phyloP scores from a whole-genome alignment of 306 rosid genomes.

The Abrus precatorius region DNA sequence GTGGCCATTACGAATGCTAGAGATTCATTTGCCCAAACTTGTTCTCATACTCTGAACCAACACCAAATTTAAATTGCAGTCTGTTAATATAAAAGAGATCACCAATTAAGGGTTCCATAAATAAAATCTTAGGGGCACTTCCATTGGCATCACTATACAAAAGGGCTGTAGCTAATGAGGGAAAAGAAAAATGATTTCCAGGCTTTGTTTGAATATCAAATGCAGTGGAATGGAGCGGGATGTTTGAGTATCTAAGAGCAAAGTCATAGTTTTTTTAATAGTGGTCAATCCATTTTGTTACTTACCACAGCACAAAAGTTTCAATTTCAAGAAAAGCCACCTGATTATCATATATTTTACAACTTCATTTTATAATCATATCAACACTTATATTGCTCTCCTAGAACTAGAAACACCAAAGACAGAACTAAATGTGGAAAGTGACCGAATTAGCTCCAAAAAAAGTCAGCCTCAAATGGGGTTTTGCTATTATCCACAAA shows the following conservation, averaged over 20 bases:
- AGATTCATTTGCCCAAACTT: slow-evolving; percentile 28
- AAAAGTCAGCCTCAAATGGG: not conserved
- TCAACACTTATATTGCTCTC: slow-evolving; percentile 14
- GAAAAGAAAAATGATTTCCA: not conserved
- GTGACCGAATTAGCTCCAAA: slow-evolving; percentile 4
- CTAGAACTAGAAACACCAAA: slow-evolving; percentile 5
- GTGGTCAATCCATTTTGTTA: not conserved
- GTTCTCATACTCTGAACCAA: slow-evolving; percentile 24
- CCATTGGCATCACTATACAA: not conserved
- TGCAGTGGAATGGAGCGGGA: slow-evolving; percentile 21
- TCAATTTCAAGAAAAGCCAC: slow-evolving; percentile 5
- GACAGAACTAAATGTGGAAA: not conserved
- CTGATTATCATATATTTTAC: not conserved
- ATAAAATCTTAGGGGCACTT: slow-evolving; percentile 39
- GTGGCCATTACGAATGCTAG: slow-evolving; percentile 33
- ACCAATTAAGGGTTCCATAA: not conserved
- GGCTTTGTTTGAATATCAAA: slow-evolving; percentile 19
- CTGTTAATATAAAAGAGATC: not conserved
- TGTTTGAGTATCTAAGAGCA: not conserved
- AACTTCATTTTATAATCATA: slow-evolving; percentile 15
- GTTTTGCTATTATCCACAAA: slow-evolving; percentile 24
- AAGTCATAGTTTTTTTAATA: not conserved
- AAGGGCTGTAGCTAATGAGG: not conserved
- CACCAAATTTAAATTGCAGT: slow-evolving; percentile 6
- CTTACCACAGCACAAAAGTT: not conserved